A percentile compares a stretch with the other conserved stretches of the same genome.
phyloP scores from a whole-genome alignment of 345 rosid species.

The Cardiospermum halicacabum region DNA sequence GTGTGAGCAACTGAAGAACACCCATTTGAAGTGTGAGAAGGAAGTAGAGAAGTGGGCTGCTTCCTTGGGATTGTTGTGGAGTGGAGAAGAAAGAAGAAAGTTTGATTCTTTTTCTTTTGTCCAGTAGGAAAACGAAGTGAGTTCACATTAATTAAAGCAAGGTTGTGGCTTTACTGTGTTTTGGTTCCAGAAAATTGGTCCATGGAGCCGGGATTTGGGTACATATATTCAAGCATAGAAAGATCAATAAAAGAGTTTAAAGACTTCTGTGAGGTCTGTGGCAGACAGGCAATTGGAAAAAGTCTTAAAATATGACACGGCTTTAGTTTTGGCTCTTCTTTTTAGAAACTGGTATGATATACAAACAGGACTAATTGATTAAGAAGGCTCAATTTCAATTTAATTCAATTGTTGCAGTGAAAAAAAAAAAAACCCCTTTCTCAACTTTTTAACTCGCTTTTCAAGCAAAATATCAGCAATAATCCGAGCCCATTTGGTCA shows the following conservation, averaged over 20 bases:
- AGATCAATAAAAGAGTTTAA: background rate
- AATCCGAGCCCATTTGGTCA: too few relatives aligned
- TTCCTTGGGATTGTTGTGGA: constrained; percentile 17
- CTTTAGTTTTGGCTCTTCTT: constrained; percentile 40
- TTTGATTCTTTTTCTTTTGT: background rate
- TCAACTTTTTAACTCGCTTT: background rate
- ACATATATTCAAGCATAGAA: background rate
- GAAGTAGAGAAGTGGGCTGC: constrained; percentile 7
- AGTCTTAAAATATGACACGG: constrained; percentile 19
- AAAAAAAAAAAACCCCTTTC: background rate
- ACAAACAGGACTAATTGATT: background rate
- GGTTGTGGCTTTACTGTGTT: background rate
- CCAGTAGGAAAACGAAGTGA: constrained; percentile 19
- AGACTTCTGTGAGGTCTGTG: constrained; percentile 19
- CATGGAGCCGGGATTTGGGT: constrained; percentile 1
- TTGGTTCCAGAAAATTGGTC: background rate
- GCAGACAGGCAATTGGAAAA: constrained; percentile 30
- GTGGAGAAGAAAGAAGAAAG: constrained; percentile 12
- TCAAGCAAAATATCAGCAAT: too few relatives aligned
- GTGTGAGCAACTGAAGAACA: constrained; percentile 21
- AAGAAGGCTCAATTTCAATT: background rate
- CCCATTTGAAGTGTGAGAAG: constrained; percentile 33
- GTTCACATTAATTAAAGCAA: constrained; percentile 10
- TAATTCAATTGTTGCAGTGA: background rate
- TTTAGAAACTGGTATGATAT: constrained; percentile 24